phyloP scores from a whole-genome alignment of 2,329 filamentous ascomycete genomes.

The Venturia oleaginea region DNA sequence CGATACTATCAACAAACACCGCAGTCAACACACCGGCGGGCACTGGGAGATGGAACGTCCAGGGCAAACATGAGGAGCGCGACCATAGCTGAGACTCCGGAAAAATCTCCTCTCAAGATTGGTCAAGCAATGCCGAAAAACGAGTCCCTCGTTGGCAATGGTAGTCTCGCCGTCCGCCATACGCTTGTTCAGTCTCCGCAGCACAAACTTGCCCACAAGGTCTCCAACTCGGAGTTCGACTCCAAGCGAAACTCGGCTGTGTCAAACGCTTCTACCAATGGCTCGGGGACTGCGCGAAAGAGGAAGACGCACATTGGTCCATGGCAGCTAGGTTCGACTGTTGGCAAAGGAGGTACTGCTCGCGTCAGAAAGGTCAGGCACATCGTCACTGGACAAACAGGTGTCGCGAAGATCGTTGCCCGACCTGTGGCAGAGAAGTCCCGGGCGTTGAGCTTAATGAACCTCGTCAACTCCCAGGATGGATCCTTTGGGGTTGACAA shows the following conservation, averaged over 20 bases:
- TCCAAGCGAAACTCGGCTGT: constrained; percentile 10
- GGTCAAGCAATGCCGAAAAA: constrained; percentile 29
- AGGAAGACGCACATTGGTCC: constrained; percentile 75
- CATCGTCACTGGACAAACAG: constrained; percentile 64
- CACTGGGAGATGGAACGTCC: constrained; percentile 5
- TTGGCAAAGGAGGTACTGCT: constrained; percentile 84
- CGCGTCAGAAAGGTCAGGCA: constrained; percentile 81
- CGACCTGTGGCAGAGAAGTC: constrained; percentile 68
- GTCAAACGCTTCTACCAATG: constrained; percentile 29
- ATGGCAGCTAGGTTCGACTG: constrained; percentile 82
- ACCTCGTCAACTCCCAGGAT: constrained; percentile 65
- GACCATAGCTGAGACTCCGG: neutral
- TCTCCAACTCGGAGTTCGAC: constrained; percentile 31
- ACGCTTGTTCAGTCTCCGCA: constrained; percentile 25
- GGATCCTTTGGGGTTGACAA: constrained; percentile 47
- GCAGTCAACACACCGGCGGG: neutral
- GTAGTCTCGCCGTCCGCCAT: constrained; percentile 32
- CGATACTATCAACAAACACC: neutral
- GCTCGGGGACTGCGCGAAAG: constrained; percentile 29
- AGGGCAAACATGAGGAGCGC: neutral
- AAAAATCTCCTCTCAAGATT: neutral
- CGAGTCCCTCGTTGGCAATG: constrained; percentile 36
- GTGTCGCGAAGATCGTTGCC: constrained; percentile 92
- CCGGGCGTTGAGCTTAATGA: constrained; percentile 76
- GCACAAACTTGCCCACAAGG: constrained; percentile 45